A percentile compares a stretch with the other conserved stretches of the same genome.
These are phyloP conservation scores for Leccinum olivaceopallidum DNA, from an alignment of 768 basidiomycete species.

Conservation along the genomic window DNA sequence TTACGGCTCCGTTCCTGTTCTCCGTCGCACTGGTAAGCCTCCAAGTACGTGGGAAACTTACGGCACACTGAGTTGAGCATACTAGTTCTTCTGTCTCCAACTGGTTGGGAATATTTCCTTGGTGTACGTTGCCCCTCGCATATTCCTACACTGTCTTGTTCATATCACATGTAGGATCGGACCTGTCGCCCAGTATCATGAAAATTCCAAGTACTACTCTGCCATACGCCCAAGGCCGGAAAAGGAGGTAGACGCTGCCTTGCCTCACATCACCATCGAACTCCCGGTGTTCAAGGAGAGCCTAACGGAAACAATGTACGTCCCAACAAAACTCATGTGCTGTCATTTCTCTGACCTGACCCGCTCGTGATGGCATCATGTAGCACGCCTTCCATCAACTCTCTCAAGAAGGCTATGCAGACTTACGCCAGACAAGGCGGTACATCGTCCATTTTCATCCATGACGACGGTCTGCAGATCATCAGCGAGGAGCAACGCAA, in stretches of 20 bases:
- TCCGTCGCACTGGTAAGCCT: conserved; percentile 66
- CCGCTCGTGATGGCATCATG: not conserved
- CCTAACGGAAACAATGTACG: conserved; percentile 77
- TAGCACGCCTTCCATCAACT: conserved; percentile 74
- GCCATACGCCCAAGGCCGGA: conserved; percentile 61
- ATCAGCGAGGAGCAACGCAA: conserved; percentile 48
- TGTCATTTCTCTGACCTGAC: not conserved
- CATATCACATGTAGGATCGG: conserved; percentile 52
- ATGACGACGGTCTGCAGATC: conserved; percentile 61
- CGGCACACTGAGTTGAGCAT: conserved; percentile 9
- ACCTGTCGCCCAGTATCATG: conserved; percentile 81
- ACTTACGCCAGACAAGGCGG: conserved; percentile 70
- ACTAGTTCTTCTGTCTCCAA: conserved; percentile 74
- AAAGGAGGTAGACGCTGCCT: conserved; percentile 56
- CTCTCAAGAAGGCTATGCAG: conserved; percentile 62
- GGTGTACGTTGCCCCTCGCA: conserved; percentile 40
- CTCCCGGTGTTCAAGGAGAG: conserved; percentile 90
- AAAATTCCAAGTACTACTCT: conserved; percentile 84
- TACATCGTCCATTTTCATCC: conserved; percentile 54
- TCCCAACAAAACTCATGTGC: not conserved
- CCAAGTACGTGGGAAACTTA: not conserved
- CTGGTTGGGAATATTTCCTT: conserved; percentile 62
- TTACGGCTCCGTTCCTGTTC: conserved; percentile 67
- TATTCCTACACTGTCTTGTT: conserved; percentile 1
- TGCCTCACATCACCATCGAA: conserved; percentile 79